phyloP scores from a whole-genome alignment of 1,284 basidiomycete genomes.

The Melampsora americana region DNA sequence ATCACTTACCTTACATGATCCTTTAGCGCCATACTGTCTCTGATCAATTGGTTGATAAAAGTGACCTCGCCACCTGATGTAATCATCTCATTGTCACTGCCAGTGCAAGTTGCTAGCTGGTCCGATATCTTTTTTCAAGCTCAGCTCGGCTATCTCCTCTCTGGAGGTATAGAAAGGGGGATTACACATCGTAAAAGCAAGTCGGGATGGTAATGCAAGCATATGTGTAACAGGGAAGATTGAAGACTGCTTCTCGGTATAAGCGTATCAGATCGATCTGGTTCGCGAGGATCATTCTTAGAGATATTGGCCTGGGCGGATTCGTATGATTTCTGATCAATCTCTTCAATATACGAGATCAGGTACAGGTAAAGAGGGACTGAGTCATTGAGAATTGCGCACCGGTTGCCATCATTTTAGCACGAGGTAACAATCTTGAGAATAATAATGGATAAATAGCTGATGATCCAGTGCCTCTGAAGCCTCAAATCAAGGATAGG shows the following conservation, averaged over 20 bases:
- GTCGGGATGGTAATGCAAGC: constrained; percentile 50
- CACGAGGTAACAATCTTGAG: constrained; percentile 61
- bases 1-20: constrained; percentile 60
- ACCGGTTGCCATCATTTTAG: constrained; percentile 72
- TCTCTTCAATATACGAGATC: constrained; percentile 58
- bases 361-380: constrained; percentile 12
- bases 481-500: no score
- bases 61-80: constrained; percentile 75
- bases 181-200: constrained; percentile 85
- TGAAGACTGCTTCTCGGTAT: constrained; percentile 3
- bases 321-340: constrained; percentile 64
- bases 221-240: constrained; percentile 23
- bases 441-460: constrained; percentile 82
- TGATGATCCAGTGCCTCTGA: constrained; percentile 82
- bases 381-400: background rate
- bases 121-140: constrained; percentile 65
- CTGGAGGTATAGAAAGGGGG: constrained; percentile 81
- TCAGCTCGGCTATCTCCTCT: constrained; percentile 66
- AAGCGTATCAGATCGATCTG: constrained; percentile 59
- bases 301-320: constrained; percentile 63
- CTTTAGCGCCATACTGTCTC: constrained; percentile 63
- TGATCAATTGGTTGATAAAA: constrained; percentile 75
- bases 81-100: constrained; percentile 78
- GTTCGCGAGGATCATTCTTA: constrained; percentile 58
- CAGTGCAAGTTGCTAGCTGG: constrained; percentile 75